phyloP scores from a whole-genome alignment of 1,284 basidiomycete species.

The Puccinia coronata region DNA sequence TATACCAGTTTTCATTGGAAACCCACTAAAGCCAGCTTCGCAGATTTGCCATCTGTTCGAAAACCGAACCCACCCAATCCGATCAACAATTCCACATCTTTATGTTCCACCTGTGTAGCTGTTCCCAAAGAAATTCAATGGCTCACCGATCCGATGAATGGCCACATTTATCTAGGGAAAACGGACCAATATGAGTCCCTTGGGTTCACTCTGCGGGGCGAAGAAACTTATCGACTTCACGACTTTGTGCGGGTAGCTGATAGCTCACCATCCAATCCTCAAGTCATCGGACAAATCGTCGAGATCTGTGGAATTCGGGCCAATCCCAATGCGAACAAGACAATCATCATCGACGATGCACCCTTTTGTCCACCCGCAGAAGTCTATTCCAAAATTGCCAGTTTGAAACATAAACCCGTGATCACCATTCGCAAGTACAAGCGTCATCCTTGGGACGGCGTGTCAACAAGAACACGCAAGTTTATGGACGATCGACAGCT shows the following conservation, averaged over 20 bases:
- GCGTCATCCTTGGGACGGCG: constrained; percentile 4
- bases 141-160: constrained; percentile 5
- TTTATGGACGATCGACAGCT: constrained; percentile 23
- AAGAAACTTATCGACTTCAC: constrained; percentile 13
- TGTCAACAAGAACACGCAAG: background rate
- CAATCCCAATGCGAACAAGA: constrained; percentile 22
- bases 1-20: constrained; percentile 34
- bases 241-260: constrained; percentile 18
- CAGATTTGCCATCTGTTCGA: background rate
- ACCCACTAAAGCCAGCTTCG: constrained; percentile 8
- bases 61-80: constrained; percentile 3
- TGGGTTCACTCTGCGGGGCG: constrained; percentile 23
- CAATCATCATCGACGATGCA: constrained; percentile 13
- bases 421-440: constrained; percentile 23
- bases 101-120: constrained; percentile 11
- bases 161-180: constrained; percentile 12
- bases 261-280: background rate
- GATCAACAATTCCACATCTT: background rate
- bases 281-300: constrained; percentile 44
- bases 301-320: constrained; percentile 30
- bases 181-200: constrained; percentile 24
- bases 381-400: background rate
- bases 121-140: constrained; percentile 30
- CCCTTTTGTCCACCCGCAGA: constrained; percentile 22
- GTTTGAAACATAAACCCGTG: constrained; percentile 14